Evolutionary conservation across 805 yeast genomes (phyloP).

Genomic region (Yarrowia osloensis): DNA sequence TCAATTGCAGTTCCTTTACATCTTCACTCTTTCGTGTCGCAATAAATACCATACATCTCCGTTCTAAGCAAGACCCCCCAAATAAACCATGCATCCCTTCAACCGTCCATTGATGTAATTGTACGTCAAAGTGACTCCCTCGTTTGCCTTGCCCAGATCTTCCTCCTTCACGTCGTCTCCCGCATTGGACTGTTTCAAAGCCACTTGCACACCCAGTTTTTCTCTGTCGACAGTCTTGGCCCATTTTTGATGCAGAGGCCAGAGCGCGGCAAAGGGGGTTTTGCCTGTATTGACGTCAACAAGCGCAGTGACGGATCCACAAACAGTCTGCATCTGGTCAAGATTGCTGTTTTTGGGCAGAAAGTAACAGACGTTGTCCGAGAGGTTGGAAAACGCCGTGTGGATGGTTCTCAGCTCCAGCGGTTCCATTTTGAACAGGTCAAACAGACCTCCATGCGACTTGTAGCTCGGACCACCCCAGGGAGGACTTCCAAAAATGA

Average conservation of each 20-base stretch:
- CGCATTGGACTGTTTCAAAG: neutral
- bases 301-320: neutral
- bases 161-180: neutral
- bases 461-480: slow-evolving; percentile 80
- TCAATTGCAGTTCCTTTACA: no score
- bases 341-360: slow-evolving; percentile 37
- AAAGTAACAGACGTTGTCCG: slow-evolving; percentile 34
- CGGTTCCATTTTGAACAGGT: slow-evolving; percentile 29
- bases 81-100: slow-evolving; percentile 2
- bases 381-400: slow-evolving; percentile 28
- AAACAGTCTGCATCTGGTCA: slow-evolving; percentile 31
- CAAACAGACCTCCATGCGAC: slow-evolving; percentile 32
- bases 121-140: neutral
- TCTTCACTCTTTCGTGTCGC: no score
- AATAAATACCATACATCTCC: no score
- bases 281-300: slow-evolving; percentile 3
- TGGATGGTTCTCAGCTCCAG: slow-evolving; percentile 32
- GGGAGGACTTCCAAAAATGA: slow-evolving; percentile 76
- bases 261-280: neutral
- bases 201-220: neutral
- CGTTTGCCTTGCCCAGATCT: neutral
- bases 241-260: slow-evolving; percentile 3
- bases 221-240: neutral
- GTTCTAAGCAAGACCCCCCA: neutral
- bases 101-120: neutral